Evolutionary conservation across 73 alveolate genomes (phyloP).

Genomic region (Tetrahymena malaccensis): DNA sequence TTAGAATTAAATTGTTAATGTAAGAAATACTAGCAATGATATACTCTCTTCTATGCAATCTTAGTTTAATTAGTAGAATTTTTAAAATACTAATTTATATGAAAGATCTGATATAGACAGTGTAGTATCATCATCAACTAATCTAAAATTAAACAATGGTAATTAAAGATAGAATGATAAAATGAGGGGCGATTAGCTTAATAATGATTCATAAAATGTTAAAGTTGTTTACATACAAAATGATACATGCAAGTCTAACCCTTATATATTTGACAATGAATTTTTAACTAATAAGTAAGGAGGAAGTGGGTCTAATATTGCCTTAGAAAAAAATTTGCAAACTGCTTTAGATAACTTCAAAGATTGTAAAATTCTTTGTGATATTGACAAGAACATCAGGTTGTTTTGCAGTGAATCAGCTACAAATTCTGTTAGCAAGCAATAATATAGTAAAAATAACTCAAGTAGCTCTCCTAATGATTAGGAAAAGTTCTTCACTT

Average conservation of each 20-base stretch:
- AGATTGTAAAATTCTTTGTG: background rate
- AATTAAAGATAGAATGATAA: background rate
- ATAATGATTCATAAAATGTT: background rate
- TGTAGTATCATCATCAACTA: background rate
- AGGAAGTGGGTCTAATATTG: background rate
- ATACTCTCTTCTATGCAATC: background rate
- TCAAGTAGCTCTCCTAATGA: background rate
- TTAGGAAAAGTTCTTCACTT: background rate
- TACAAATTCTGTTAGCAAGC: background rate
- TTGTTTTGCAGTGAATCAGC: background rate
- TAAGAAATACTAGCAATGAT: background rate
- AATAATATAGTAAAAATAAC: background rate
- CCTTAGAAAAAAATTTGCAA: background rate
- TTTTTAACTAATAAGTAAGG: background rate
- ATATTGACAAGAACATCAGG: background rate
- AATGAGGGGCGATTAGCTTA: background rate
- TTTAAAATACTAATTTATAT: background rate
- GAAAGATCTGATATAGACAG: background rate
- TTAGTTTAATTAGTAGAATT: background rate
- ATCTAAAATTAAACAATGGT: background rate
- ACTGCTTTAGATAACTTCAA: background rate
- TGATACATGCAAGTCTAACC: background rate
- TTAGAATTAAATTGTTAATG: background rate
- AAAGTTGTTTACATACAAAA: background rate
- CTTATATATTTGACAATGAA: background rate